A percentile compares a stretch with the other conserved stretches of the same genome.
phyloP scores from a whole-genome alignment of 73 alveolate species.

The Stentor roeselii region DNA sequence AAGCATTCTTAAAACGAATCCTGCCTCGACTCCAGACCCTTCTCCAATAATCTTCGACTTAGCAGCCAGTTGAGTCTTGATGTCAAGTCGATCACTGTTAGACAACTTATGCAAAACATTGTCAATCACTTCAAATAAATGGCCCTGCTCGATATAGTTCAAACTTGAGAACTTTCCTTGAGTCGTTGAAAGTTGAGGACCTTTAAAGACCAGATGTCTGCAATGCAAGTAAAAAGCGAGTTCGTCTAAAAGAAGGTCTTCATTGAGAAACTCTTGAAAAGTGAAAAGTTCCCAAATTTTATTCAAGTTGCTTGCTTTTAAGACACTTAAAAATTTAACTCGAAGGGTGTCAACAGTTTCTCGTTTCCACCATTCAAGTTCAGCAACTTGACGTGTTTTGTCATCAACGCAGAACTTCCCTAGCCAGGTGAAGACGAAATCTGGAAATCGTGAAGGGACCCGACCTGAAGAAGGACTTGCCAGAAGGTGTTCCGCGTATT shows the following conservation, averaged over 20 bases:
- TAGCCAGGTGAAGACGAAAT: constrained; percentile 75
- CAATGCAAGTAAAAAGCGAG: constrained; percentile 61
- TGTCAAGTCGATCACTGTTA: constrained; percentile 34
- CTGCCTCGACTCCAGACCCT: neutral
- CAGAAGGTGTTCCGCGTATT: constrained; percentile 64
- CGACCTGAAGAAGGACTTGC: constrained; percentile 37
- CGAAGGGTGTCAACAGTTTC: constrained; percentile 56
- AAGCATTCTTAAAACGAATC: neutral
- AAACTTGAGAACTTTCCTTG: constrained; percentile 52
- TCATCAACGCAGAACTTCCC: constrained; percentile 61
- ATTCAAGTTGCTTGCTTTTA: constrained; percentile 39
- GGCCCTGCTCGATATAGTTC: constrained; percentile 38
- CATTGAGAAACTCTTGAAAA: constrained; percentile 71
- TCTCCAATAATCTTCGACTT: neutral
- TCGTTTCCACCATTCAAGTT: constrained; percentile 57
- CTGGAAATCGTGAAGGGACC: constrained; percentile 54
- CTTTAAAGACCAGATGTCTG: constrained; percentile 64
- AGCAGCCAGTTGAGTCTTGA: constrained; percentile 31
- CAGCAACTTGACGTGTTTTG: constrained; percentile 42
- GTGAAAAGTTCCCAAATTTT: constrained; percentile 71
- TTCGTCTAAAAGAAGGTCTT: constrained; percentile 64
- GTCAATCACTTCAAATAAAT: constrained; percentile 47
- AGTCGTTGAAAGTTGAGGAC: constrained; percentile 53
- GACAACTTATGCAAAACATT: constrained; percentile 48
- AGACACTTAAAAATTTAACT: constrained; percentile 55